phyloP scores from a whole-genome alignment of 2,329 filamentous ascomycete species.

The Thyridium curvatum region DNA sequence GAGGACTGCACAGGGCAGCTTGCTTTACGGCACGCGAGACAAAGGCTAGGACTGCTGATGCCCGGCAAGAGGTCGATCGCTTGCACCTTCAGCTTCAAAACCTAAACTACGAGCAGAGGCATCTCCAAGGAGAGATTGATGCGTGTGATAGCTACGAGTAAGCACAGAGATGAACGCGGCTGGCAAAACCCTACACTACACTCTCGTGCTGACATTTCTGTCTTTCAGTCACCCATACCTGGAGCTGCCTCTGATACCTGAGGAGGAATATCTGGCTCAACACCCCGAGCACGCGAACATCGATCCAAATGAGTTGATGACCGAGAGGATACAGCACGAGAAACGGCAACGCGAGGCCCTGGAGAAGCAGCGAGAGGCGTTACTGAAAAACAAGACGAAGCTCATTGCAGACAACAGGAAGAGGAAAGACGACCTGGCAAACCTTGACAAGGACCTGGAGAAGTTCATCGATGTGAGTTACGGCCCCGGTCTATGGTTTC shows the following conservation, averaged over 20 bases:
- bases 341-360: constrained; percentile 75
- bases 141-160: constrained; percentile 91
- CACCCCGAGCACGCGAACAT: constrained; percentile 69
- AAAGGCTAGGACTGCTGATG: constrained; percentile 79
- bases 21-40: constrained; percentile 77
- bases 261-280: constrained; percentile 71
- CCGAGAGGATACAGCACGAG: constrained; percentile 87
- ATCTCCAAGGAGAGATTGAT: constrained; percentile 81
- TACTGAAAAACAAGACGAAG: constrained; percentile 61
- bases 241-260: constrained; percentile 75
- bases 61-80: constrained; percentile 83
- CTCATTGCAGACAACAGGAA: constrained; percentile 74
- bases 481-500: neutral
- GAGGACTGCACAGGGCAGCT: constrained; percentile 76
- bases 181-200: neutral
- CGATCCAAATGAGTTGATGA: constrained; percentile 77
- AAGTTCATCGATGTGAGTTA: constrained; percentile 79
- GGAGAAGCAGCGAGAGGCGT: constrained; percentile 75
- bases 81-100: constrained; percentile 93
- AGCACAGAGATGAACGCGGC: constrained; percentile 35
- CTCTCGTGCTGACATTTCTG: neutral
- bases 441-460: constrained; percentile 85
- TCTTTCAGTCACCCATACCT: constrained; percentile 72
- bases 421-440: constrained; percentile 87
- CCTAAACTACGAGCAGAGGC: constrained; percentile 90